phyloP scores from a whole-genome alignment of 371 early-diverging fungal genomes.

The Lichtheimia hyalospora region DNA sequence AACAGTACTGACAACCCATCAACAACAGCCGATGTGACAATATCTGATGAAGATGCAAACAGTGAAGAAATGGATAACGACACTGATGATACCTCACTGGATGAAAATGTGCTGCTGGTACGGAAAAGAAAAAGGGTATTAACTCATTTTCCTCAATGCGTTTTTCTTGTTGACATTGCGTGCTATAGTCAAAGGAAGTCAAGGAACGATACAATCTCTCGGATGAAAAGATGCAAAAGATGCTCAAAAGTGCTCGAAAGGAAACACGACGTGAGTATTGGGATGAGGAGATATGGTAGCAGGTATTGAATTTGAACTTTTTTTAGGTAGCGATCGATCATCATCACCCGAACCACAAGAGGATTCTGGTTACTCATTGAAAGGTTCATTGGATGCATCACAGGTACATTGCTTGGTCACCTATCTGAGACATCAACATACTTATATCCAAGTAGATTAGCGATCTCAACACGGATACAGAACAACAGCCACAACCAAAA shows the following conservation, averaged over 20 bases:
- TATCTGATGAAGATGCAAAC: constrained; percentile 2
- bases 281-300: constrained; percentile 3
- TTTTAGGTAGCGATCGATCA: constrained; percentile 12
- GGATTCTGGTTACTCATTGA: constrained; percentile 19
- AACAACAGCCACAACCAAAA: constrained; percentile 31
- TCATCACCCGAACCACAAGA: constrained; percentile 25
- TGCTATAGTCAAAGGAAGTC: constrained; percentile 49
- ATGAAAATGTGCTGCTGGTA: constrained; percentile 12
- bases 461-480: constrained; percentile 15
- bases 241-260: constrained; percentile 55
- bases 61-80: constrained; percentile 7
- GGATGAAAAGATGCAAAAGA: constrained; percentile 54
- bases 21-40: background rate
- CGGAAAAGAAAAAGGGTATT: constrained; percentile 12
- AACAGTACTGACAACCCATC: constrained; percentile 9
- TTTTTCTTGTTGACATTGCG: constrained; percentile 1
- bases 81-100: constrained; percentile 8
- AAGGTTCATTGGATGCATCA: constrained; percentile 30
- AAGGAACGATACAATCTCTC: constrained; percentile 65
- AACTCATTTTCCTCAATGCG: background rate
- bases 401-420: constrained; percentile 20
- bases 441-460: constrained; percentile 14
- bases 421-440: background rate
- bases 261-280: constrained; percentile 22
- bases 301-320: constrained; percentile 8